phyloP scores from a whole-genome alignment of 345 rosid genomes.

The Arabidopsis thaliana region TAIR10.1 NC_003070.9:125001-125500 shows the following conservation, averaged over 20 bases:
- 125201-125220: constrained; percentile 95
- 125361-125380: constrained; percentile 83
- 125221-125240: constrained; percentile 66
- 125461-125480: constrained; percentile 48
- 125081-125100: constrained; percentile 19
- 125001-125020: constrained; percentile 99
- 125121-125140: constrained; percentile 70
- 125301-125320: constrained; percentile 16
- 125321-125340: constrained; percentile 89
- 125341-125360: constrained; percentile 90
- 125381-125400: constrained; percentile 83
- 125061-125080: constrained; percentile 28
- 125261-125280: constrained; percentile 15
- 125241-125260: constrained; percentile 5
- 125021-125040: constrained; percentile 62
- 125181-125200: constrained; percentile 94
- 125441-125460: constrained; percentile 65
- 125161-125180: constrained; percentile 83
- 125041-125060: constrained; percentile 22
- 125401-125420: constrained; percentile 87
- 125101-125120: not conserved
- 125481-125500: constrained; percentile 77
- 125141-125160: constrained; percentile 91
- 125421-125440: constrained; percentile 89
- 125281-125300: not conserved